Evolutionary conservation across 2,329 filamentous ascomycete species (phyloP).

Genomic region (Microdochium trichocladiopsis): DNA sequence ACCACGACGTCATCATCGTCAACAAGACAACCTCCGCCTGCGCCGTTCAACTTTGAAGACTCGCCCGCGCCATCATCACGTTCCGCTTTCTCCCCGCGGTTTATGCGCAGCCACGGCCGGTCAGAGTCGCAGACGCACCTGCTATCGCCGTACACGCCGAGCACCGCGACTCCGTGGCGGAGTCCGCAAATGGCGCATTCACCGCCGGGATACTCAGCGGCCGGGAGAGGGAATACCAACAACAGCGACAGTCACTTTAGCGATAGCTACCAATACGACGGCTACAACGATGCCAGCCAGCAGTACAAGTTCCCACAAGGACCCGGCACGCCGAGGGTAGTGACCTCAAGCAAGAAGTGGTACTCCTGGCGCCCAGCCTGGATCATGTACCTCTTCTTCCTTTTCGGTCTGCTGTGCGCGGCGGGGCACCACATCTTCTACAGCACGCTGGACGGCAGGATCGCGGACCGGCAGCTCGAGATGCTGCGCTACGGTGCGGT

Average conservation of each 20-base stretch:
- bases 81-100: neutral
- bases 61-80: neutral
- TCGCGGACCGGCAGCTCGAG: slow-evolving; percentile 23
- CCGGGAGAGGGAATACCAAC: neutral
- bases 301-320: slow-evolving; percentile 6
- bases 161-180: neutral
- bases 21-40: neutral
- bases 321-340: slow-evolving; percentile 9
- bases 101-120: neutral
- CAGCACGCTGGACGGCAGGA: slow-evolving; percentile 19
- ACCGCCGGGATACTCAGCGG: neutral
- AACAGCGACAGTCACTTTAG: neutral
- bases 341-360: slow-evolving; percentile 8
- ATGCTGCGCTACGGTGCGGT: slow-evolving; percentile 31
- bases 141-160: neutral
- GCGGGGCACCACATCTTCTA: slow-evolving; percentile 30
- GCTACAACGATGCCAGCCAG: neutral
- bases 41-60: neutral
- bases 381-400: slow-evolving; percentile 27
- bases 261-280: neutral
- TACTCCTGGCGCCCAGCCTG: slow-evolving; percentile 28
- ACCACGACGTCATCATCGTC: neutral
- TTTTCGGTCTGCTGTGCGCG: slow-evolving; percentile 27
- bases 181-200: neutral
- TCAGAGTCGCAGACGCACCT: neutral